A percentile compares a stretch with the other conserved stretches of the same genome.
These are phyloP conservation scores for Spergularia bocconei DNA, from an alignment of 148 eudicot genomes.

Conservation along the genomic window DNA sequence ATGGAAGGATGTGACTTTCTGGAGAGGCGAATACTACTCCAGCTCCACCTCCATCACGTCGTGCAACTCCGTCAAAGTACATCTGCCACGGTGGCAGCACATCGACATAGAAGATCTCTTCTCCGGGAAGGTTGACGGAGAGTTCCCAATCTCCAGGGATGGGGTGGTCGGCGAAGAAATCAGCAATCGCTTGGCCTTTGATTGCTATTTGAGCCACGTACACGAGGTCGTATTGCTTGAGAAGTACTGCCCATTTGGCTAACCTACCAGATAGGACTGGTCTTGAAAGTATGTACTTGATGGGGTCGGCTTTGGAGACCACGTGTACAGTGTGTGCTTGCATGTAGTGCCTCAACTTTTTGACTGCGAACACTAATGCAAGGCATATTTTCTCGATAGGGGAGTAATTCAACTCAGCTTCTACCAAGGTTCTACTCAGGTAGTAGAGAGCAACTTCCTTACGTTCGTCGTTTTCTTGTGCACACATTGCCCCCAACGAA, in stretches of 20 bases:
- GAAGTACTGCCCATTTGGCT: neutral
- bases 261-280: neutral
- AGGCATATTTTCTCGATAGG: slow-evolving; percentile 9
- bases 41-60: no score
- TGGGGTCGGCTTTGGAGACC: neutral
- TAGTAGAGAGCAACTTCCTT: neutral
- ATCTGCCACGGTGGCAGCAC: no score
- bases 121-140: no score
- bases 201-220: neutral
- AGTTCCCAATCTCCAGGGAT: neutral
- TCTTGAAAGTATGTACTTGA: neutral
- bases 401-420: neutral
- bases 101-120: no score
- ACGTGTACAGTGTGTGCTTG: neutral
- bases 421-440: neutral
- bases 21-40: no score
- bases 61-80: no score
- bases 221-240: neutral
- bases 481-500: slow-evolving; percentile 8
- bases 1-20: no score
- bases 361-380: neutral
- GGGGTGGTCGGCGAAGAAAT: neutral
- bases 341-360: slow-evolving; percentile 4
- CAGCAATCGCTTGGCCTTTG: neutral
- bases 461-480: neutral